Base-by-base conservation (phyloP, 805 yeast species). In the Dipodascopsis uninucleata region DNA sequence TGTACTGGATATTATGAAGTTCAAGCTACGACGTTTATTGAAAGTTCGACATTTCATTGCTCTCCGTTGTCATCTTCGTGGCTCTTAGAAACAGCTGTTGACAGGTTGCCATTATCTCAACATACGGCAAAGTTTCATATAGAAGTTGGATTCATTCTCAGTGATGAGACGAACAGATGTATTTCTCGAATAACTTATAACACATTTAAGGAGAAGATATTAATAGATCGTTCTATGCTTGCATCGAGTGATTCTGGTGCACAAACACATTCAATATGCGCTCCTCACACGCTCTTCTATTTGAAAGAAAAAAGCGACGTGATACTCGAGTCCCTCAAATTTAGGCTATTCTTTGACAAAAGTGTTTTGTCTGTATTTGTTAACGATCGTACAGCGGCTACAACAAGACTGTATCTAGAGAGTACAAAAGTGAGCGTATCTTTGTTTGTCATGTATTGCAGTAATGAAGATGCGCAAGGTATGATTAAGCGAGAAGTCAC, bases 351-450 rank as follows among this genome's bases (percentile, higher is more conserved):
- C 14, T 36, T 23, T 18, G 40, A 36, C 35, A 22, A 9, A 14
- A 36, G 40, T 8, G 40, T 36, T n/a, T 17, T 36, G n/a, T 31
- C 25, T 16, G 40, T 36, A 10, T 36, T 36, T 20, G 20, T 36
- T 23, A 36, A 36, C n/a, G 34, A 33, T 17, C 40, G 40, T 6
- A 24, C 40, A 25, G 40, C 34, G 8, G 8, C 28, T 7, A 17
- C 40, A 8, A 18, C 40, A 7, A 10, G 40, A 7, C 23, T 36
- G 14, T 36, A 36, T 25, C 38, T 10, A 18, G 16, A n/a, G n/a
- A n/a, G n/a, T n/a, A n/a, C n/a, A n/a, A n/a, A n/a, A n/a, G n/a
- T n/a, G n/a, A n/a, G n/a, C 38, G n/a, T 34, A 17, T 34, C 10
- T 26, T n/a, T 20, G 38, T 17, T 16, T 34, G 17, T 34, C 38